Conservation (phyloP, 805 yeast genomes). For the Metschnikowia picachoensis region DNA sequence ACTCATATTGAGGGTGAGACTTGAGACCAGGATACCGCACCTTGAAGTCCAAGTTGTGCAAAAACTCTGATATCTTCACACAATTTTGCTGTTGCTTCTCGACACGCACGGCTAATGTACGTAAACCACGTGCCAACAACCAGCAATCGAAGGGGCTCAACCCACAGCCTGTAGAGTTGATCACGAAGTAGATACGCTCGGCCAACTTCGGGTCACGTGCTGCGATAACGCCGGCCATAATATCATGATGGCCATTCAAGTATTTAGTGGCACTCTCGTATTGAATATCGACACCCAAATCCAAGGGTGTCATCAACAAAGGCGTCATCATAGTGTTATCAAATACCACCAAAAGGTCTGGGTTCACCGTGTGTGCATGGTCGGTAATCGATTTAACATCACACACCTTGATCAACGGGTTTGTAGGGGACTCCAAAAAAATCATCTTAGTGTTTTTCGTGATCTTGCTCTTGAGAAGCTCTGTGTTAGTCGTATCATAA, state of each 20-base stretch:
- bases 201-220: conserved; percentile 61
- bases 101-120: conserved; percentile 80
- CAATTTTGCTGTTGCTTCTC: conserved; percentile 88
- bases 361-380: conserved; percentile 63
- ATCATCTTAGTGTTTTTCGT: conserved; percentile 65
- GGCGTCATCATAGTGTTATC: conserved; percentile 99
- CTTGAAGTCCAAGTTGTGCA: conserved; percentile 62
- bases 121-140: conserved; percentile 83
- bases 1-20: conserved; percentile 74
- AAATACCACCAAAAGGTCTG: conserved; percentile 71
- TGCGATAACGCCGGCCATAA: conserved; percentile 93
- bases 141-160: conserved; percentile 90
- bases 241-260: conserved; percentile 90
- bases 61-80: conserved; percentile 66
- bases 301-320: conserved; percentile 75
- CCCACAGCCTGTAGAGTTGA: conserved; percentile 90
- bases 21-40: conserved; percentile 85
- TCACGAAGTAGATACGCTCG: conserved; percentile 64
- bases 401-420: conserved; percentile 85
- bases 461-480: conserved; percentile 54
- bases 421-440: conserved; percentile 87
- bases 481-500: conserved; percentile 75
- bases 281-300: conserved; percentile 84
- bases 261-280: conserved; percentile 94
- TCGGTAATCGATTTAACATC: conserved; percentile 68